phyloP scores from a whole-genome alignment of 2,329 filamentous ascomycete species.

The Kalmusia sp. region DNA sequence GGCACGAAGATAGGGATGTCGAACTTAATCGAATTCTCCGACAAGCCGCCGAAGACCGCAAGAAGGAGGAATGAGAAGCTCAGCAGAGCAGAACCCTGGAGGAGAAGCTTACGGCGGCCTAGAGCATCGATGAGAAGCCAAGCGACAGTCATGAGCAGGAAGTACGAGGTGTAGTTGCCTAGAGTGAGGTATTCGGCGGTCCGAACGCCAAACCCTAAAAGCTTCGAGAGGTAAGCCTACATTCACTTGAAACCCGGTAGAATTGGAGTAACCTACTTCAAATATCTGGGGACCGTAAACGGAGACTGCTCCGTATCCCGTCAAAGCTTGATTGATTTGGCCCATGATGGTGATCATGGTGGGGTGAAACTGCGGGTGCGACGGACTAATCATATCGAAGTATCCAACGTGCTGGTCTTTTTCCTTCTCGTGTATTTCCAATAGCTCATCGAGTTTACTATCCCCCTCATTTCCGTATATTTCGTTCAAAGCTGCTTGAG shows the following conservation, averaged over 20 bases:
- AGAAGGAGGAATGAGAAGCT: conserved; percentile 60
- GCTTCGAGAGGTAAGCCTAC: conserved; percentile 61
- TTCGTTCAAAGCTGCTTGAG: conserved; percentile 54
- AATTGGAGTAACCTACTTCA: conserved; percentile 51
- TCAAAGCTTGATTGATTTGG: conserved; percentile 67
- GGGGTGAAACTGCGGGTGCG: conserved; percentile 65
- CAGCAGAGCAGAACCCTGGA: conserved; percentile 60
- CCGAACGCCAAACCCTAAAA: conserved; percentile 62
- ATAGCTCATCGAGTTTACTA: conserved; percentile 58
- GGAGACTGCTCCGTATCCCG: conserved; percentile 66
- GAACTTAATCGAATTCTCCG: conserved; percentile 48
- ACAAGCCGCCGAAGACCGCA: conserved; percentile 59
- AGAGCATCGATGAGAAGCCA: conserved; percentile 66
- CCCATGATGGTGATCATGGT: conserved; percentile 68
- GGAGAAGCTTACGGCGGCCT: conserved; percentile 61
- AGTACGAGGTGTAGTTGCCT: conserved; percentile 68
- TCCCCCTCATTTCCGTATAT: conserved; percentile 61
- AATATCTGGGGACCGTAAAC: conserved; percentile 71
- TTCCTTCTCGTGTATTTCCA: conserved; percentile 60
- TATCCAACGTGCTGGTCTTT: conserved; percentile 58
- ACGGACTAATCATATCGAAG: conserved; percentile 64
- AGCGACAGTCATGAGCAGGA: conserved; percentile 66
- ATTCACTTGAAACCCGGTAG: no score
- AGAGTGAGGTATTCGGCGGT: conserved; percentile 64
- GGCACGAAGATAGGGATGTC: conserved; percentile 51